phyloP scores from a whole-genome alignment of 1,284 basidiomycete species.

The Phaffia rhodozyma region DNA sequence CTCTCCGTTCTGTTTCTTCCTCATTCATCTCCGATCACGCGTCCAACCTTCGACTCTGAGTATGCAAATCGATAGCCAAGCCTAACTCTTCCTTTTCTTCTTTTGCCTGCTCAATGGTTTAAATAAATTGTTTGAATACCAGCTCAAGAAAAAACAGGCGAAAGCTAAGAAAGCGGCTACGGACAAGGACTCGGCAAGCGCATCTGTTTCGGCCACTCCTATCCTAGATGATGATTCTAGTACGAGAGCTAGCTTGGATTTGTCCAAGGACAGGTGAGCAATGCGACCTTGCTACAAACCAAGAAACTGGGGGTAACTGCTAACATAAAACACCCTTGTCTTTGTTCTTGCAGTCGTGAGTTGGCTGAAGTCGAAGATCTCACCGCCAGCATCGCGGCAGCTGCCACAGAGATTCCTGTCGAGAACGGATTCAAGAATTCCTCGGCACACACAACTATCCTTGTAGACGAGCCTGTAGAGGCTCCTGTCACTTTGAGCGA shows the following conservation, averaged over 20 bases:
- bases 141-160: not conserved
- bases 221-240: not conserved
- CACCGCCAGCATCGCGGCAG: too few species aligned
- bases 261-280: not conserved
- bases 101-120: not conserved
- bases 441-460: not conserved
- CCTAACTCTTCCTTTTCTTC: not conserved
- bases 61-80: not conserved
- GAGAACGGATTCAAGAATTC: too few species aligned
- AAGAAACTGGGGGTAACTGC: not conserved
- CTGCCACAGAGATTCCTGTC: too few species aligned
- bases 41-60: too few species aligned
- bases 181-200: too few species aligned
- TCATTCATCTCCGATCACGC: not conserved
- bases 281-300: not conserved
- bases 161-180: not conserved
- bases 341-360: not conserved
- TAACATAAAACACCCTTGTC: not conserved
- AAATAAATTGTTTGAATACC: not conserved
- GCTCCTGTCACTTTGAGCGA: not conserved
- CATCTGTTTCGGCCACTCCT: not conserved
- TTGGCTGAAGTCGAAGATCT: not conserved
- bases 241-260: not conserved
- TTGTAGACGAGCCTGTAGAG: not conserved
- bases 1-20: not conserved